Evolutionary conservation across 2,329 filamentous ascomycete genomes (phyloP), one percentile per base, ranked within the genome.

Genomic region (Ceratocystis diversiconidia): DNA sequence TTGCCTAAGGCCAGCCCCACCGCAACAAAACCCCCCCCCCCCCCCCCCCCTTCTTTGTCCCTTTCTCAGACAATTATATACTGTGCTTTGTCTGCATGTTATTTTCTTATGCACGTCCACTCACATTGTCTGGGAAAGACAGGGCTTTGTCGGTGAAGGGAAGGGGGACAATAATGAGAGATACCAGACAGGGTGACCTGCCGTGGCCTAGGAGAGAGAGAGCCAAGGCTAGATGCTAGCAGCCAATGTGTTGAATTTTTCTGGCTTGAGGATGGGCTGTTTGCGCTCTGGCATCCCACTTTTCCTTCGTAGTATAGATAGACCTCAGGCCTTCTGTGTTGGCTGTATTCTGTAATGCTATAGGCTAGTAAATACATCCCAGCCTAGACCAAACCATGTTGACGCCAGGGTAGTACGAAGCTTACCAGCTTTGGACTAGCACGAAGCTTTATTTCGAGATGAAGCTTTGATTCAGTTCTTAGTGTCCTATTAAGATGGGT

Each of bases 381-480:
- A 41, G 10, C 22, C 28, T 10, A 5, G 22, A 15, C 25, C 17
- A 59, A 3, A 36, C 22, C 55, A 32, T 15, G 55, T 59, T 59
- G 55, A 36, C 55, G 5, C 22, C 28, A 59, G 32, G 55, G 55
- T 59, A 59, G 55, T 30, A 59, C 55, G 19, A 36, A 36, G 30
- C 55, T 59, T 59, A 59, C 55, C 55, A 10, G 28, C 55, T 59
- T 59, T 59, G 55, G 55, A 36, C 55, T 59, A 59, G 55, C 55
- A 32, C 55, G 36, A 32, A 36, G 55, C 55, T 30, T 59, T 36
- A 59, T 59, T 59, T 59, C 22, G 55, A 59, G 19, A 5, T 59
- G 25, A 30, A 28, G 32, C 55, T 36, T n/a, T n/a, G 15, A 36
- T n/a, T 8, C 28, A 17, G 30, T 17, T 8, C 55, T 19, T 59